A percentile compares a stretch with the other conserved stretches of the same genome.
Evolutionary conservation across 805 yeast genomes (phyloP).

Genomic region (Kluyveromyces starmeri): DNA sequence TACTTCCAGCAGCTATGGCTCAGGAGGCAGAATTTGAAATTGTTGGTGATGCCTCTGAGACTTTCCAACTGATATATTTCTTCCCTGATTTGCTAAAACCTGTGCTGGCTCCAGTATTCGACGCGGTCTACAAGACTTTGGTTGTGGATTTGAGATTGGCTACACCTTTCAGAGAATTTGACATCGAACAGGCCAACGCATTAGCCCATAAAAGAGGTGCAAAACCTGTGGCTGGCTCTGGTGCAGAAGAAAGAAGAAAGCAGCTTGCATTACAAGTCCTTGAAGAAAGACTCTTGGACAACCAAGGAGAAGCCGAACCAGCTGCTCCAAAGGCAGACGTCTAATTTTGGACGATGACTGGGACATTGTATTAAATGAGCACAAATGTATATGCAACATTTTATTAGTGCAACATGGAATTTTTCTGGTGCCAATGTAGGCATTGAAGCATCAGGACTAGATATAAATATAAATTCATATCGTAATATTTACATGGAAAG

Average conservation of each 20-base stretch:
- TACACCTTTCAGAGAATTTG: conserved; percentile 56
- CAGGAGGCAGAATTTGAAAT: conserved; percentile 23
- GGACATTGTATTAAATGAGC: no score
- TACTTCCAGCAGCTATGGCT: conserved; percentile 37
- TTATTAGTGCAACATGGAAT: no score
- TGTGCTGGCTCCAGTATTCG: conserved; percentile 42
- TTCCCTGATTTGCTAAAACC: conserved; percentile 63
- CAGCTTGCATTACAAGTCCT: conserved; percentile 68
- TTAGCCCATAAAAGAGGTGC: conserved; percentile 53
- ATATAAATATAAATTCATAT: no score
- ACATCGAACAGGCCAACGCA: conserved; percentile 64
- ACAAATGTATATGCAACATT: no score
- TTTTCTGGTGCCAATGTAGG: no score
- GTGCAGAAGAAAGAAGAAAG: conserved; percentile 65
- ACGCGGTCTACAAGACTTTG: conserved; percentile 32
- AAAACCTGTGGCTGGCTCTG: conserved; percentile 15
- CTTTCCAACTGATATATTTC: conserved; percentile 73
- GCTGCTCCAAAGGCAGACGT: not conserved
- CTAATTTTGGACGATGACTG: no score
- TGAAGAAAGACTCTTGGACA: conserved; percentile 46
- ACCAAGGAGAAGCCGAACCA: not conserved
- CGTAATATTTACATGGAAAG: no score
- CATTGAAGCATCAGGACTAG: no score
- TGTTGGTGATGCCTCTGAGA: conserved; percentile 81
- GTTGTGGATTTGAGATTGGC: conserved; percentile 38